Evolutionary conservation across 768 basidiomycete species (phyloP), one percentile per base, ranked within the genome.

Genomic region (Steccherinum ochraceum): DNA sequence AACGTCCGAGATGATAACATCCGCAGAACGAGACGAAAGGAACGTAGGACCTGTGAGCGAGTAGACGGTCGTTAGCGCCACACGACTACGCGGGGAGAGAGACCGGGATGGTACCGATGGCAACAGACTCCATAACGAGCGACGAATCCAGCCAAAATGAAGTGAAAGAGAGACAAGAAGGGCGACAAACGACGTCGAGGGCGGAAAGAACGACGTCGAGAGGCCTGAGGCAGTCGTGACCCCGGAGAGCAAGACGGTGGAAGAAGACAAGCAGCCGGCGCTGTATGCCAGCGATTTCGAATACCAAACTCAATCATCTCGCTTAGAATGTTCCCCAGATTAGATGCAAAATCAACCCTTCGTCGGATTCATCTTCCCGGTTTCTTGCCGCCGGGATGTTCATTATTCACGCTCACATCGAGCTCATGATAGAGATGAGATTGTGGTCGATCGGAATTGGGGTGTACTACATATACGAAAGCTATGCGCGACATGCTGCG

Each of bases 1-100:
- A 50, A 94, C 81, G 60, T 97, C 93, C 53, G 89, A 92, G 48
- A 97, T 83, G 62, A 96, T 86, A 55, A 91, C 82, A 69, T 95
- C 91, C 42, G 93, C 91, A 26, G 90, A 92, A 56, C 83, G 80
- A 12, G 82, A 68, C 23, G 88, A 91, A 55, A 96, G 81, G 69
- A 91, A 97, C 48, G 72, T 75, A 2, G 89, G 87, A 49, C 81
- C 79, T 56, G 35, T n/a, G n/a, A n/a, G n/a, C n/a, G n/a, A n/a
- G n/a, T 7, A 26, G n/a, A 43, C 7, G n/a, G 21, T 10, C 10
- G 41, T 43, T 18, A 43, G 41, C 41, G 41, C 30, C 30, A 35
- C 30, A 35, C 7, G 30, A 35, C 30, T 16, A 16, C 30, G 30
- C 30, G 30, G 46, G 16, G 30, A 20, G 39, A 13, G 5, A 23